phyloP scores from a whole-genome alignment of 805 yeast species.

The Cyberlindnera maclurae region DNA sequence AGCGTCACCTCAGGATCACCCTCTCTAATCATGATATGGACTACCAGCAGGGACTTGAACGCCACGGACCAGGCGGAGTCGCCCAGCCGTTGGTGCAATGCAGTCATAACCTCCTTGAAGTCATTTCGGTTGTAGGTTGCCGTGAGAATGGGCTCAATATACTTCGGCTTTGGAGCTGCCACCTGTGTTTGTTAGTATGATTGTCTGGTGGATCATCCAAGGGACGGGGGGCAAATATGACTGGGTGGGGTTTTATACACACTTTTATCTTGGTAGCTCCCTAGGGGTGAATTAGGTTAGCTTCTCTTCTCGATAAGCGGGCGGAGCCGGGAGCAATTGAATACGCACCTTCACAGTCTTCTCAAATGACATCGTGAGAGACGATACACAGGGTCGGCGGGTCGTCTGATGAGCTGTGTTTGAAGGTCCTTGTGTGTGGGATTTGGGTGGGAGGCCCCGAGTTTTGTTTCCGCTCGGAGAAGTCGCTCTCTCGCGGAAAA shows the following conservation, averaged over 20 bases:
- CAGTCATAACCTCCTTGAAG: constrained; percentile 61
- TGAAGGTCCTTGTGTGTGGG: too few species aligned
- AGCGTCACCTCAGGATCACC: constrained; percentile 78
- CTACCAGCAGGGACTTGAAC: constrained; percentile 75
- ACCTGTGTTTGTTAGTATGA: constrained; percentile 31
- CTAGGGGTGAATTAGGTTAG: constrained; percentile 20
- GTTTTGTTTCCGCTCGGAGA: too few species aligned
- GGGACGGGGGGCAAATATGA: too few species aligned
- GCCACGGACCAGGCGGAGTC: constrained; percentile 90
- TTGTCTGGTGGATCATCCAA: background rate
- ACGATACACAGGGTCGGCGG: too few species aligned
- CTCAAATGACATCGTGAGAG: constrained; percentile 50
- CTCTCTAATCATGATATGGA: constrained; percentile 89
- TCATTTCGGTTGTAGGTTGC: constrained; percentile 35
- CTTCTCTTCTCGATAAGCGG: background rate
- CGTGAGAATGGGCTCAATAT: constrained; percentile 82
- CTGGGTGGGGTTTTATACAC: constrained; percentile 9
- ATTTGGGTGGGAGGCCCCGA: too few species aligned
- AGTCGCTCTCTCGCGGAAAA: too few species aligned
- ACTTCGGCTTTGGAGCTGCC: constrained; percentile 98
- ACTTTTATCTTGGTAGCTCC: constrained; percentile 64
- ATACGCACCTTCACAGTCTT: constrained; percentile 58
- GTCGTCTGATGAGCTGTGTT: too few species aligned
- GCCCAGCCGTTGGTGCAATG: constrained; percentile 53
- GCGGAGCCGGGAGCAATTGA: background rate